Evolutionary conservation across 306 rosid genomes (phyloP), one percentile per base, ranked within the genome.

Genomic region (Astragalus membranaceus): DNA sequence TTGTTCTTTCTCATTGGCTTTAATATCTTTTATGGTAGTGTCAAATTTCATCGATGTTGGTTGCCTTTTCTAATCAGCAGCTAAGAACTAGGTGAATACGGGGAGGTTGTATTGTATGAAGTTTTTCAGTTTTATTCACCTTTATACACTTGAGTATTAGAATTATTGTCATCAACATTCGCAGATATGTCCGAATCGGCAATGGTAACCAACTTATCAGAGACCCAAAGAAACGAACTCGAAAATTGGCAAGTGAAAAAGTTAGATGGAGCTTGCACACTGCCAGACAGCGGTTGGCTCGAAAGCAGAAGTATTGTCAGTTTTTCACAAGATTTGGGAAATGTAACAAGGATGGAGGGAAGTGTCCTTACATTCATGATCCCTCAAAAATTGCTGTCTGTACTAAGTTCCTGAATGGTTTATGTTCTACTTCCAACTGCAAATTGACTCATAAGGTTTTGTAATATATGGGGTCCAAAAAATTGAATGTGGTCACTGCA

Each of bases 261-360:
- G 91, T 94, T 73, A 85, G 96, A 66, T 94, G 97, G 99, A 94
- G 99, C 80, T 86, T 94, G 87, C 99, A 88, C 81, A 94, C 99
- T 64, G 97, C 95, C 56, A 87, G 97, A 70, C 90, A 87, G 63
- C 88, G 96, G 72, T 84, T 94, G 86, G 97, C 95, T 1, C 90
- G 85, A 79, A 94, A 86, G 87, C 85, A 85, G 76, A 88, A 81
- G 79, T 94, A 85, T 64, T 94, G 99, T 80, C 99, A 89, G 77
- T 94, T 94, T 72, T 94, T 87, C 54, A 88, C 99, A 39, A 85
- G 99, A 80, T 94, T 91, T 70, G 97, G 99, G 70, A 91, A 84
- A 81, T 91, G 99, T 79, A 85, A 91, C 74, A 94, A 89, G 86
- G 95, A 83, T 69, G 96, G 83, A 61, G 94, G 92, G 77, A 91